Conservation (phyloP, 495 filamentous ascomycete species). For the Aspergillus biplanus region DNA sequence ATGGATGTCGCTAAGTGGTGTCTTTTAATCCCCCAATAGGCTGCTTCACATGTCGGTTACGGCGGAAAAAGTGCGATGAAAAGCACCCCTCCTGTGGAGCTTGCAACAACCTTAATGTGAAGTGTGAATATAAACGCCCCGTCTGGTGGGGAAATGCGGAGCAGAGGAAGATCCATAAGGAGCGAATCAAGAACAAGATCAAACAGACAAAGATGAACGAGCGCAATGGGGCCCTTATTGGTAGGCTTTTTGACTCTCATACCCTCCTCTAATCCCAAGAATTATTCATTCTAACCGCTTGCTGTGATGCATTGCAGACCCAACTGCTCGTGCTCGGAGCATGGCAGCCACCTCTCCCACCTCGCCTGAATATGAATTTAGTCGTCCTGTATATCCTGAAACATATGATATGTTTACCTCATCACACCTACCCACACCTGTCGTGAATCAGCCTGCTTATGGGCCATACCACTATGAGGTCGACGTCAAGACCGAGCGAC, state of each 20-base stretch:
- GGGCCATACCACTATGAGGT: conserved; percentile 79
- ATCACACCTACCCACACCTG: conserved; percentile 49
- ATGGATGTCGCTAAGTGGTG: too few relatives aligned
- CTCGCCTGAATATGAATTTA: conserved; percentile 74
- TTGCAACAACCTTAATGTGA: conserved; percentile 83
- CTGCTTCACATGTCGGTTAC: conserved; percentile 94
- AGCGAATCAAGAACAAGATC: conserved; percentile 94
- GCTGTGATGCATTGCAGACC: conserved; percentile 21
- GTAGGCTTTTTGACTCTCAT: conserved; percentile 26
- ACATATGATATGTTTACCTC: conserved; percentile 62
- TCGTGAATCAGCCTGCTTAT: conserved; percentile 37
- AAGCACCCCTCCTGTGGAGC: conserved; percentile 82
- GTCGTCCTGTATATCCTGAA: conserved; percentile 59
- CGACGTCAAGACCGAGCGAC: conserved; percentile 92
- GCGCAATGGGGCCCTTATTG: conserved; percentile 61
- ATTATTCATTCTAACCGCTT: conserved; percentile 10
- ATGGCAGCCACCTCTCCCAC: conserved; percentile 59
- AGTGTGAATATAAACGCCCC: conserved; percentile 94
- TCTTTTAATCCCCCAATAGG: conserved; percentile 52
- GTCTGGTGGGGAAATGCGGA: conserved; percentile 97
- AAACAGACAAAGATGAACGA: conserved; percentile 93
- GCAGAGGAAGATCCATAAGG: conserved; percentile 83
- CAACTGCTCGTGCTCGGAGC: conserved; percentile 23
- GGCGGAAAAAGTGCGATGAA: conserved; percentile 98
- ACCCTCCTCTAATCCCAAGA: not conserved